A percentile compares a stretch with the other conserved stretches of the same genome.
phyloP scores from a whole-genome alignment of 345 rosid genomes.

The Populus davidiana region DNA sequence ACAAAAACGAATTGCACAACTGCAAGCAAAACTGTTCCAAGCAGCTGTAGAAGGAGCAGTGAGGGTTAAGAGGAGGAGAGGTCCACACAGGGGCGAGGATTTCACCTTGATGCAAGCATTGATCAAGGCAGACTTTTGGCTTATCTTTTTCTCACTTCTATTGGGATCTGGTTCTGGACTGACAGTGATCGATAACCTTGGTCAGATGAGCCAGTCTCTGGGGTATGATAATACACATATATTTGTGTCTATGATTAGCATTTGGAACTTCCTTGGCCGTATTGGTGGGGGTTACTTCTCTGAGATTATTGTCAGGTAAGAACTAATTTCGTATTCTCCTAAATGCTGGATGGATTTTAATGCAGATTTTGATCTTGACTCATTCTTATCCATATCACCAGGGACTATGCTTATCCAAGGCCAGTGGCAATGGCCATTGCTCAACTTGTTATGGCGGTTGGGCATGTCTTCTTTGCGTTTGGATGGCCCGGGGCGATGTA shows the following conservation, averaged over 20 bases:
- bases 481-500: conserved; percentile 97
- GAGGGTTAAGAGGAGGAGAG: conserved; percentile 76
- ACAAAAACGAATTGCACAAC: conserved; percentile 71
- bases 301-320: conserved; percentile 80
- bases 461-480: conserved; percentile 79
- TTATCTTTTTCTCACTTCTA: conserved; percentile 79
- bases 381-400: conserved; percentile 16
- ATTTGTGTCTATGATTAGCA: conserved; percentile 93
- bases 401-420: conserved; percentile 91
- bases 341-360: not conserved
- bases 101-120: conserved; percentile 88
- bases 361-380: not conserved
- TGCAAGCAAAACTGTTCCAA: conserved; percentile 76
- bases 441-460: conserved; percentile 80
- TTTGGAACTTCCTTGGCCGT: conserved; percentile 98
- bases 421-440: conserved; percentile 81
- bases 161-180: conserved; percentile 96
- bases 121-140: conserved; percentile 96
- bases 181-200: conserved; percentile 94
- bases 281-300: conserved; percentile 96
- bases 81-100: conserved; percentile 97
- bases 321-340: conserved; percentile 2
- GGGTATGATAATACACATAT: conserved; percentile 79
- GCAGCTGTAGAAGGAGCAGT: conserved; percentile 98
- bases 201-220: conserved; percentile 94